phyloP scores from a whole-genome alignment of 2,329 filamentous ascomycete species.

The Neopestalotiopsis sp. region DNA sequence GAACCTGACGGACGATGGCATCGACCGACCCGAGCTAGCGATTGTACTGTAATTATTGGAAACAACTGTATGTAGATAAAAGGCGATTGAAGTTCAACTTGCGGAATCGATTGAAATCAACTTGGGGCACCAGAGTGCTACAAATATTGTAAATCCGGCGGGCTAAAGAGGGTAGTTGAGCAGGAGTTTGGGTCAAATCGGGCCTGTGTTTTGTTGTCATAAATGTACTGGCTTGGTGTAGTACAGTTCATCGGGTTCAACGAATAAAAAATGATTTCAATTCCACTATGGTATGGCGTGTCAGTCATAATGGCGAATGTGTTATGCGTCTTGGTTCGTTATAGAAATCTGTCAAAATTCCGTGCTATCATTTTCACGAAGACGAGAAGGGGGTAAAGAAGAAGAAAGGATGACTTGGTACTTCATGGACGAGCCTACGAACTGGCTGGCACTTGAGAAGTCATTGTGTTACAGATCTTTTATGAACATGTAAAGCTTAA shows the following conservation, averaged over 20 bases:
- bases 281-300: too few species aligned
- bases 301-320: too few species aligned
- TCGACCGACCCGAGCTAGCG: constrained; percentile 80
- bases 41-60: constrained; percentile 72
- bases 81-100: not conserved
- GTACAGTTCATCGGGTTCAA: not conserved
- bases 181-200: not conserved
- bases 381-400: too few species aligned
- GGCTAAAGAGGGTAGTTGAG: not conserved
- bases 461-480: too few species aligned
- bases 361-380: too few species aligned
- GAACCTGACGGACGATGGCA: constrained; percentile 78
- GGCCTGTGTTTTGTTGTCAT: not conserved
- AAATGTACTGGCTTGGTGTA: not conserved
- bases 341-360: too few species aligned
- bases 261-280: not conserved
- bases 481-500: too few species aligned
- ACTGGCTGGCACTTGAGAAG: too few species aligned
- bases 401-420: too few species aligned
- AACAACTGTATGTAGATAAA: not conserved
- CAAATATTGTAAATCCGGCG: not conserved
- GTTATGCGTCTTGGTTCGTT: too few species aligned
- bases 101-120: not conserved
- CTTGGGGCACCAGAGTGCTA: not conserved
- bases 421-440: too few species aligned